Base-by-base conservation (phyloP, 257 asterid genomes). In the Lycium barbarum region DNA sequence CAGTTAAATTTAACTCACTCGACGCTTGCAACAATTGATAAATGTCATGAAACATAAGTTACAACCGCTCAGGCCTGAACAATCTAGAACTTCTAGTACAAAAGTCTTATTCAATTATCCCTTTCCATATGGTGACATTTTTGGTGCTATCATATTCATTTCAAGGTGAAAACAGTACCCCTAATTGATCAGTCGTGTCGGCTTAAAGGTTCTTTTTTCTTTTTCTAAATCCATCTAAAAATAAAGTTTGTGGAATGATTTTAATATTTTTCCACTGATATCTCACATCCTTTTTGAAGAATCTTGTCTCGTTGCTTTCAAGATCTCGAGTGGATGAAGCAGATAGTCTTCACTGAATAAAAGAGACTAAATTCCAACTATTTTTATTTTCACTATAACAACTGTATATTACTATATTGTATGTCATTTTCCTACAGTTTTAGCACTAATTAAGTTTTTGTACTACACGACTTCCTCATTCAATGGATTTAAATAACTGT, bases 231-330 rank as follows among this genome's bases (percentile, higher is more conserved):
- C 33, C 33, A 26, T 26, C 18, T 15, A 11, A 20, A 47, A 11
- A 5, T 20, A 7, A 43, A 47, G 36, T 74, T 49, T 26, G 45
- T 76, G 82, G 63, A 47, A 76, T 76, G 17, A 12, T 73, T 73
- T 51, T 13, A 0, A 12, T 10, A 20, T 20, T 13, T 66, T 35
- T 3, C 45, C 81, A 76, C 9, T 76, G 63, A 76, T 22, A 26
- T 76, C 22, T 51, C 63, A 22, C 8, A 22, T 51, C 0, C 9
- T 49, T 2, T 40, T 0, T 26, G n/a, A 84, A 55, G 59, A 62
- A 68, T 70, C 59, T 20, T 57, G 86, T 85, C 51, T 7, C 9
- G 86, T 87, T 87, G 54, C 88, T 78, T 87, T 85, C 88, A 38
- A 72, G n/a, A 67, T 76, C 82, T 65, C 78, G 76, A 87, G 84